Base-by-base conservation (phyloP, 2,329 filamentous ascomycete species). In the Tympanopsis confertula region DNA sequence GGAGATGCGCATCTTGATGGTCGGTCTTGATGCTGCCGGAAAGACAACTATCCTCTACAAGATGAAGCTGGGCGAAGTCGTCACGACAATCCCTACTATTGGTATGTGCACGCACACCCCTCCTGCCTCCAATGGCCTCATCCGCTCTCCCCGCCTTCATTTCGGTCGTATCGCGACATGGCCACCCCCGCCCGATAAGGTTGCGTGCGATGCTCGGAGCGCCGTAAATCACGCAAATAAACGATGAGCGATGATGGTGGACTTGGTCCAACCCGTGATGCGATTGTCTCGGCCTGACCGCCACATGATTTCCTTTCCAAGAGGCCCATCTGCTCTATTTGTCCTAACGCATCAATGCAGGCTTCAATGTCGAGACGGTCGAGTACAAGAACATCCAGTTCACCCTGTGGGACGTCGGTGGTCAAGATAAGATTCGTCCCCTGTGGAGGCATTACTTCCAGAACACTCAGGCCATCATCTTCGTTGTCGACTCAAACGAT, bases 311-410 rank as follows among this genome's bases (percentile, higher is more conserved):
- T 29, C 12, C 37, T 20, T 26, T 35, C 37, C 26, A 18, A 42
- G 35, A 33, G 32, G 13, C 10, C 20, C 37, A 20, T 35, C 35
- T 43, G 38, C 51, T 57, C 42, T 59, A 43, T 20, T 19, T 26
- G 14, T 29, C 35, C 13, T 37, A 19, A 38, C 13, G 22, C 41
- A 19, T 13, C 20, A n/a, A 33, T 45, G 28, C 48, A 88, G 84
- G 91, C 57, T 98, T 98, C 82, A 98, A 98, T 73, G 91, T 98
- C 65, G 91, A 98, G 78, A 96, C 91, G 40, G 91, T 98, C 64
- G 88, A 94, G 64, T 96, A 96, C 77, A 95, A 95, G 79, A 98
- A 98, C 79, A 95, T 94, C 57, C 87, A 94, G 65, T 98, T 98
- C 77, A 96, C 89, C 64, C 91, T 98, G 62, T 98, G 91, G 91